Conservation (phyloP, 2,329 filamentous ascomycete genomes). For the Cadophora sp. region DNA sequence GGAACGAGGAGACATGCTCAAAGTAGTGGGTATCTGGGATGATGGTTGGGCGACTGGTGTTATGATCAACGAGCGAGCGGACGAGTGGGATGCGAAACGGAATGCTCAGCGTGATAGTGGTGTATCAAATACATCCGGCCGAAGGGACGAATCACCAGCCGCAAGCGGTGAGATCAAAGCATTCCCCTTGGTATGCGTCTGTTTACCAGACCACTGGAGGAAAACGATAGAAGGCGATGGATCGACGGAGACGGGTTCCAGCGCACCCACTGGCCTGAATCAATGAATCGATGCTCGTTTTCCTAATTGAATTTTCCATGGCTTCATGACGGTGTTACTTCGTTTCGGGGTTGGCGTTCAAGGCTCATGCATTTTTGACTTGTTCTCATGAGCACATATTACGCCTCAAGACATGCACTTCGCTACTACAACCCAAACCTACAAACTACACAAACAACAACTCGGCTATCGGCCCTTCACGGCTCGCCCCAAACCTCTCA, state of each 20-base stretch:
- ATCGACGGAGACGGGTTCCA: slow-evolving; percentile 68
- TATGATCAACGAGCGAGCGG: slow-evolving; percentile 79
- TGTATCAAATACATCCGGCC: slow-evolving; percentile 79
- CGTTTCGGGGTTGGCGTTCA: slow-evolving; percentile 38
- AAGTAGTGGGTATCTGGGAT: slow-evolving; percentile 98
- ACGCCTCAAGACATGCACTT: neutral
- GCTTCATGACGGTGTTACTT: slow-evolving; percentile 42
- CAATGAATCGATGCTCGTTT: slow-evolving; percentile 24
- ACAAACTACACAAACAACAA: neutral
- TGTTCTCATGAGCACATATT: slow-evolving; percentile 18
- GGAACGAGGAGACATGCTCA: slow-evolving; percentile 96
- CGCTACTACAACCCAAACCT: neutral
- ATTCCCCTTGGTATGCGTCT: slow-evolving; percentile 96
- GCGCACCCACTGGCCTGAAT: slow-evolving; percentile 38
- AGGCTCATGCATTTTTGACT: slow-evolving; percentile 16
- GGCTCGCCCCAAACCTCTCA: neutral
- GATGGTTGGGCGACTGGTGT: slow-evolving; percentile 98
- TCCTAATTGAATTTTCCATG: slow-evolving; percentile 33
- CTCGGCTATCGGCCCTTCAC: neutral
- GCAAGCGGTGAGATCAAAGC: slow-evolving; percentile 88
- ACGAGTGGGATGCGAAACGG: slow-evolving; percentile 83
- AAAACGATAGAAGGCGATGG: slow-evolving; percentile 94
- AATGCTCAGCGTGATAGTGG: slow-evolving; percentile 90
- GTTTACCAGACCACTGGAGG: slow-evolving; percentile 92
- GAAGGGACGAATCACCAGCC: slow-evolving; percentile 69